A percentile compares a stretch with the other conserved stretches of the same genome.
Conservation (phyloP, 1,284 basidiomycete genomes). For the Apiotrichum veenhuisii region DNA sequence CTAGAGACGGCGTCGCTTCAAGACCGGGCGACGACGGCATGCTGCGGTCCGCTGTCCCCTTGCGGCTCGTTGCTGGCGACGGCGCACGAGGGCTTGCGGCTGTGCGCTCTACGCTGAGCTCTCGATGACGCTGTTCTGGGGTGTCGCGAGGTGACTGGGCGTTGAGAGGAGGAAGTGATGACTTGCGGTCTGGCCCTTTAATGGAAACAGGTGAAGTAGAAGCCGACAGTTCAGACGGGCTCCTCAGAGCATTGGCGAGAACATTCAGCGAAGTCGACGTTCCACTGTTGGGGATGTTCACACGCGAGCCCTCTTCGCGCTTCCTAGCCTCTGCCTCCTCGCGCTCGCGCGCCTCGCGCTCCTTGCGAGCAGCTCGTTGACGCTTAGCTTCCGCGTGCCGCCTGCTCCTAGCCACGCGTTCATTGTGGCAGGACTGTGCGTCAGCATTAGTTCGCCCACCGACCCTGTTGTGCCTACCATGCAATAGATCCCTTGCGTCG, state of each 20-base stretch:
- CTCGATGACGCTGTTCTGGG: not conserved
- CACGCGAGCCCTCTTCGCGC: conserved; percentile 3
- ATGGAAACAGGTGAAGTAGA: not conserved
- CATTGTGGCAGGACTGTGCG: conserved; percentile 75
- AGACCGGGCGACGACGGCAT: conserved; percentile 4
- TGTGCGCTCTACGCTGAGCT: conserved; percentile 1
- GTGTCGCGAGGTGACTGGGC: not conserved
- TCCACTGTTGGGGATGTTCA: not conserved
- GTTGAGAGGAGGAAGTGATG: conserved; percentile 4
- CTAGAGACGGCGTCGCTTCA: not conserved
- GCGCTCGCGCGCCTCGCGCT: conserved; percentile 34
- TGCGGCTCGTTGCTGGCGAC: conserved; percentile 1
- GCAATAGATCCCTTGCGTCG: conserved; percentile 96
- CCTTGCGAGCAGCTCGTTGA: conserved; percentile 46
- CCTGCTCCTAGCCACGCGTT: conserved; percentile 85
- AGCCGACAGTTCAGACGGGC: not conserved
- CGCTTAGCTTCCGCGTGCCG: conserved; percentile 75
- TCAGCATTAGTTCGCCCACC: not conserved
- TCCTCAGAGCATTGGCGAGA: conserved; percentile 1
- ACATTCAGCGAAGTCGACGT: conserved; percentile 19
- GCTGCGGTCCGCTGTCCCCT: conserved; percentile 1
- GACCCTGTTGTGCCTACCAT: conserved; percentile 57
- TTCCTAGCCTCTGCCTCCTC: conserved; percentile 24
- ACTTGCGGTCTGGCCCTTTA: conserved; percentile 3
- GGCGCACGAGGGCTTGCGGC: not conserved